These are phyloP conservation scores for Polyporus tsugae DNA, from an alignment of 1,284 basidiomycete species.

Conservation along the genomic window DNA sequence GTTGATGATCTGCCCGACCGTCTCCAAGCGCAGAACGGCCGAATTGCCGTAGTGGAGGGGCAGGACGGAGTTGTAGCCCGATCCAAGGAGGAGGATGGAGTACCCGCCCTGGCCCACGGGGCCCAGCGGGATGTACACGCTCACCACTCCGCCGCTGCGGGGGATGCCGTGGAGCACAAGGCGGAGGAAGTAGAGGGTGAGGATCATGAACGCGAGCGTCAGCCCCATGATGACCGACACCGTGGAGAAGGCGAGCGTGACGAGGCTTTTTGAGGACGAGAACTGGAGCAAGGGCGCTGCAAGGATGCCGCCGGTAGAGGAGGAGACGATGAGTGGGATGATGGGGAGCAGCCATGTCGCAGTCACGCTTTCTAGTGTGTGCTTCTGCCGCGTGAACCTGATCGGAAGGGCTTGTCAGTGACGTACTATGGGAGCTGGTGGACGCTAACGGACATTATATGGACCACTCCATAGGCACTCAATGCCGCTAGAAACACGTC, in stretches of 20 bases:
- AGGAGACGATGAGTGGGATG: constrained; percentile 67
- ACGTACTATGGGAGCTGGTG: not conserved
- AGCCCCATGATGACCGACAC: constrained; percentile 61
- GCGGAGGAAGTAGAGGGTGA: constrained; percentile 53
- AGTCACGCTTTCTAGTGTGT: constrained; percentile 55
- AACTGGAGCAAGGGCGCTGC: constrained; percentile 49
- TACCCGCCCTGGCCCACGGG: constrained; percentile 59
- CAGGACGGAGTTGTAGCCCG: constrained; percentile 50
- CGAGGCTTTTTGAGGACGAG: constrained; percentile 50
- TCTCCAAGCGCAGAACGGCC: constrained; percentile 40
- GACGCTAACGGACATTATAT: constrained; percentile 54
- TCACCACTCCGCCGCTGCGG: constrained; percentile 34
- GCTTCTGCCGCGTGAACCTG: constrained; percentile 65
- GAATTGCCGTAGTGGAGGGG: constrained; percentile 42
- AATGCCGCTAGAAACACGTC: constrained; percentile 55
- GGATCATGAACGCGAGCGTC: constrained; percentile 56
- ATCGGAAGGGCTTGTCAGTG: not conserved
- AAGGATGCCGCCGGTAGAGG: constrained; percentile 65
- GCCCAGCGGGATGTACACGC: constrained; percentile 42
- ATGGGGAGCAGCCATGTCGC: constrained; percentile 69
- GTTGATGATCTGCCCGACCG: constrained; percentile 43
- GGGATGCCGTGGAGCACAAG: constrained; percentile 53
- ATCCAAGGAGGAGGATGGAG: constrained; percentile 60
- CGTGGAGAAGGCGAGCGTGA: constrained; percentile 58
- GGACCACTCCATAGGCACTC: constrained; percentile 62